Evolutionary conservation across 108 stramenopile species (phyloP), one percentile per base, ranked within the genome.

Genomic region (Halocafeteria seosinensis): DNA sequence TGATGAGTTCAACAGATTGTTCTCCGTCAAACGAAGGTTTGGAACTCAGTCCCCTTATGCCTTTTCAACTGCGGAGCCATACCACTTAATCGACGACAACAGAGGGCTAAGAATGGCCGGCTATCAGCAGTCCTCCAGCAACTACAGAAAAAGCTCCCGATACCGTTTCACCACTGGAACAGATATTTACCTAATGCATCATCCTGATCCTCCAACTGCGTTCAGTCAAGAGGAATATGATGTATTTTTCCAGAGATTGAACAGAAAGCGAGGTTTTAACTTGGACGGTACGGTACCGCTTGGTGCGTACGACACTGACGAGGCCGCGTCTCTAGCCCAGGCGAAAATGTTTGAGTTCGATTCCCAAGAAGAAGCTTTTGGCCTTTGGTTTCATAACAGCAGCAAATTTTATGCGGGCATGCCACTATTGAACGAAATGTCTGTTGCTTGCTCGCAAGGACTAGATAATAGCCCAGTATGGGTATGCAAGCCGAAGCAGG

Each of bases 41-140:
- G 84, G 84, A 13, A 82, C 80, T 29, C 55, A 66, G 21, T 73
- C 72, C 28, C 73, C 67, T 1, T 74, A 71, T 53, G 81, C 76
- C 36, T 87, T 86, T 63, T 81, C 77, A 38, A 81, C 85, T 30
- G 85, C 87, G 1, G 80, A 81, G 65, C 63, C 57, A 1, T 79
- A 74, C 36, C 26, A 17, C 28, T 11, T 27, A 12, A 59, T 3
- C 17, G 21, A 33, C 12, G 28, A 59, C 42, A n/a, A 47, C 17
- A n/a, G 17, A 17, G 17, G n/a, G 42, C 42, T 47, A n/a, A 17
- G 42, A 21, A 17, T 17, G n/a, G 42, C 42, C n/a, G 42, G 42
- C 42, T 17, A 21, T 17, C 17, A 47, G 42, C 42, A 47, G 17
- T 47, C 42, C 42, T 17, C 42, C 17, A n/a, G 17, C 42, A 21